Conservation (phyloP, 352 stramenopile species). For the Globisporangium alternatum region DNA sequence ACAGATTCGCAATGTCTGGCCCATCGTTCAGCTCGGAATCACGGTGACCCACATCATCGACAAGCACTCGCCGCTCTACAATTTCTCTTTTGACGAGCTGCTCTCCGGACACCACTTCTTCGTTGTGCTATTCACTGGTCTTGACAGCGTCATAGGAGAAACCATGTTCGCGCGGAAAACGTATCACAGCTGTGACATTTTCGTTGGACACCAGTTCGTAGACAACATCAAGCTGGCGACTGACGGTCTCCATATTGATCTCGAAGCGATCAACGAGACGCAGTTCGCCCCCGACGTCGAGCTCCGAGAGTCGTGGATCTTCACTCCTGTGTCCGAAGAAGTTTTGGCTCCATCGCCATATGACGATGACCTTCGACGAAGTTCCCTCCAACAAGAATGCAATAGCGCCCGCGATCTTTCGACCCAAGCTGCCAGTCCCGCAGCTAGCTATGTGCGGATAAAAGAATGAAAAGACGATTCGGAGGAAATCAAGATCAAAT, state of each 20-base stretch:
- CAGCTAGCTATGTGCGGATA: background rate
- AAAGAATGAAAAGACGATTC: background rate
- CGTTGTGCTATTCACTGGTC: slow-evolving; percentile 50
- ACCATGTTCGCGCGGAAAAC: slow-evolving; percentile 58
- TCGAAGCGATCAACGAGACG: slow-evolving; percentile 54
- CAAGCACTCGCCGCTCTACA: slow-evolving; percentile 42
- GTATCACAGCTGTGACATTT: slow-evolving; percentile 58
- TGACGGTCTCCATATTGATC: slow-evolving; percentile 53
- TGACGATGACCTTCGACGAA: background rate
- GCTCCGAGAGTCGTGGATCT: slow-evolving; percentile 27
- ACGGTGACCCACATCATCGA: slow-evolving; percentile 60
- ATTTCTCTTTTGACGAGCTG: slow-evolving; percentile 41
- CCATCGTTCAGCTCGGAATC: slow-evolving; percentile 52
- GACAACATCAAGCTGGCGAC: slow-evolving; percentile 56
- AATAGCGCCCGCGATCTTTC: background rate
- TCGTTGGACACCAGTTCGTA: slow-evolving; percentile 57
- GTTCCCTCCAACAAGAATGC: background rate
- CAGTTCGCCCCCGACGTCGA: slow-evolving; percentile 29
- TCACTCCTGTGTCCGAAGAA: background rate
- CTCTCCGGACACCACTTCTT: slow-evolving; percentile 52
- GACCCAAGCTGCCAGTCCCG: background rate
- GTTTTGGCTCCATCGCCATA: too few relatives aligned
- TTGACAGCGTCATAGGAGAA: slow-evolving; percentile 54
- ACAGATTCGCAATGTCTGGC: slow-evolving; percentile 58
- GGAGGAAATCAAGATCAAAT: background rate